Conservation (phyloP, 495 filamentous ascomycete genomes). For the Parachaetomium inaequale region DNA sequence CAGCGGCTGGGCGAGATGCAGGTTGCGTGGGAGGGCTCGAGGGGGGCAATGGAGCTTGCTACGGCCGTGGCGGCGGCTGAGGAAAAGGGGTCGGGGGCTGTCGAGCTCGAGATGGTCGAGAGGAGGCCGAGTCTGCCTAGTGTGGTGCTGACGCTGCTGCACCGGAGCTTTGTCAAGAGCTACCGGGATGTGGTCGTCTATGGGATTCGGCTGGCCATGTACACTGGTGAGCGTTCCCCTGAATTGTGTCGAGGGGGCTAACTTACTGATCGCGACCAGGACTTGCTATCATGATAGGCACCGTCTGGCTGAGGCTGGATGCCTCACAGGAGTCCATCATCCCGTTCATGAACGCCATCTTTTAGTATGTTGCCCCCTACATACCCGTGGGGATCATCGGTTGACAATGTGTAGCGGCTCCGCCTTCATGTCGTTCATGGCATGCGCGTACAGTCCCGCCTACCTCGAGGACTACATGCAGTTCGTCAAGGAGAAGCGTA, state of each 20-base stretch:
- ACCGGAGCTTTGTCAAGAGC: constrained; percentile 72
- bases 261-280: constrained; percentile 21
- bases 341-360: constrained; percentile 75
- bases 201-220: constrained; percentile 79
- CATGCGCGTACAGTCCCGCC: constrained; percentile 77
- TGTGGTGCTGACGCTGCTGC: constrained; percentile 48
- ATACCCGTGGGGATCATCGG: not conserved
- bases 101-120: constrained; percentile 19
- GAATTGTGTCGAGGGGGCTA: constrained; percentile 3
- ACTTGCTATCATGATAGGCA: constrained; percentile 83
- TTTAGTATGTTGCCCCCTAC: constrained; percentile 24
- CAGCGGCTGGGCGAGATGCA: constrained; percentile 43
- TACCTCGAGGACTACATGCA: constrained; percentile 73
- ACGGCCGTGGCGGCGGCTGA: constrained; percentile 18
- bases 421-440: constrained; percentile 92
- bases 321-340: constrained; percentile 65
- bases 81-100: not conserved
- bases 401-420: constrained; percentile 57
- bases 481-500: constrained; percentile 74
- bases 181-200: constrained; percentile 80
- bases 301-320: constrained; percentile 70
- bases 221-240: constrained; percentile 51
- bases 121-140: constrained; percentile 27
- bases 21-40: constrained; percentile 39
- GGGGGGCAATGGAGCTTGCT: constrained; percentile 12